Evolutionary conservation across 768 basidiomycete genomes (phyloP), one percentile per base, ranked within the genome.

Genomic region (Leccinum fibrillosum): DNA sequence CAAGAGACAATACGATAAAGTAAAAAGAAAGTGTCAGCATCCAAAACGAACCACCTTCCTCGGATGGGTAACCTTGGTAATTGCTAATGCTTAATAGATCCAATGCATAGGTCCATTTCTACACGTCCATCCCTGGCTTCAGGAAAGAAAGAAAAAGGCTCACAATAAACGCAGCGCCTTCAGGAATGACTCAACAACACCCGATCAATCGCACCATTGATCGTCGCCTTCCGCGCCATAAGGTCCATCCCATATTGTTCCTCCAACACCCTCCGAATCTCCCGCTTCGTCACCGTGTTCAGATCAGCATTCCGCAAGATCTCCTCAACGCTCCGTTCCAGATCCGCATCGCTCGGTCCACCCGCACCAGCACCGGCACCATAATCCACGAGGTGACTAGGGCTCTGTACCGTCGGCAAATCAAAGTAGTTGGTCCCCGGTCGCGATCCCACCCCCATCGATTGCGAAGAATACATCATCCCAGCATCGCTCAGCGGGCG

Each of bases 271-370:
- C 86, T 80, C 39, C 96, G 83, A 52, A 99, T 88, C 64, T 88
- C 90, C 64, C 95, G 86, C 78, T 98, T 98, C 53, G 96, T 98
- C 57, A 97, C 81, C 11, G 85, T 85, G 68, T 94, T 92, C 52
- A 99, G 78, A 74, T 98, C 93, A 1, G 93, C 92, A 13, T 78
- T 74, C 17, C 81, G 82, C 54, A 98, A 76, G 42, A 97, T 80
- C 17, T 85, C 81, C 61, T 89, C 82, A 3, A 95, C 88, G 1
- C 86, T 82, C 13, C 77, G 78, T 47, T 92, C 89, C n/a, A 94
- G 77, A 28, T 92, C 90, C 5, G 73, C 73, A 63, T 92, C 88
- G 0, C 80, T 80, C 0, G 90, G 92, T 8, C 69, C 74, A 32
- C 77, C 79, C 30, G 70, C 59, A 10, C n/a, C n/a, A n/a, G n/a